Conservation (phyloP, 768 basidiomycete species). For the Megacollybia marginata region DNA sequence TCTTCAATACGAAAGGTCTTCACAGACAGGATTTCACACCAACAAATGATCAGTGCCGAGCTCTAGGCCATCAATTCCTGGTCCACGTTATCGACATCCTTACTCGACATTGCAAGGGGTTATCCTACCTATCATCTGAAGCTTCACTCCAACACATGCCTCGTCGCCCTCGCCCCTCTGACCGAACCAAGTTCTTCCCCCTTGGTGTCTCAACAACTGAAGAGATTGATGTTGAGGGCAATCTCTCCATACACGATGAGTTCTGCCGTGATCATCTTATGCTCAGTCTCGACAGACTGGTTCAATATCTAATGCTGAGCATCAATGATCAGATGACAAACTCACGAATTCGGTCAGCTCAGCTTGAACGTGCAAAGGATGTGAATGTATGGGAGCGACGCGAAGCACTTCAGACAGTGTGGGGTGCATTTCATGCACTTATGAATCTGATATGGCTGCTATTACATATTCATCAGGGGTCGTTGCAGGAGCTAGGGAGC, state of each 20-base stretch:
- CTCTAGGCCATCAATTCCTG: background rate
- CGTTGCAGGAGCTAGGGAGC: constrained; percentile 1
- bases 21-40: too few relatives aligned
- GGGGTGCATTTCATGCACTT: constrained; percentile 10
- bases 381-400: constrained; percentile 4
- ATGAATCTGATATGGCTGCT: constrained; percentile 17
- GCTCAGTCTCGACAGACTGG: background rate
- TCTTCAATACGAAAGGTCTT: too few relatives aligned
- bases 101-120: background rate
- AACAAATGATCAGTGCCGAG: too few relatives aligned
- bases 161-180: constrained; percentile 1
- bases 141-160: constrained; percentile 1
- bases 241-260: too few relatives aligned
- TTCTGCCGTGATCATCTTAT: constrained; percentile 5
- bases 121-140: background rate
- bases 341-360: constrained; percentile 3
- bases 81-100: background rate
- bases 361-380: constrained; percentile 1
- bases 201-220: constrained; percentile 5
- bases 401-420: constrained; percentile 5
- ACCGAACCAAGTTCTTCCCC: constrained; percentile 3
- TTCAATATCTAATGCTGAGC: background rate
- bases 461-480: constrained; percentile 10
- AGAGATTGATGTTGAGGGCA: constrained; percentile 6
- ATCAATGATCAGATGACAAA: constrained; percentile 7